Conservation (phyloP, 2,329 filamentous ascomycete genomes). For the Reticulascus tulasneorum region DNA sequence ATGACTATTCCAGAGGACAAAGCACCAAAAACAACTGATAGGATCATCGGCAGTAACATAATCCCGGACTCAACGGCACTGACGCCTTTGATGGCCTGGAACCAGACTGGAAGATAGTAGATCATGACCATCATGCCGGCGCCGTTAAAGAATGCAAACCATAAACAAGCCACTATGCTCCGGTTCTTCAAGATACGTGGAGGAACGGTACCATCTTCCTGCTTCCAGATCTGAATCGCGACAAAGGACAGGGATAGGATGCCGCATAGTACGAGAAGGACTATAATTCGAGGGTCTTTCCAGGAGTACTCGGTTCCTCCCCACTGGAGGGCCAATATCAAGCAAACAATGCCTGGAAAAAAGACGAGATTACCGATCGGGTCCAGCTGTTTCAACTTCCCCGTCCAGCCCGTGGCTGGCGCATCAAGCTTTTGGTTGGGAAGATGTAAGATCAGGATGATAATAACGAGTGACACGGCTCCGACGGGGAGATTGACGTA, state of each 20-base stretch:
- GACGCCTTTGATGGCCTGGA: conserved; percentile 38
- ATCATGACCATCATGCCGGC: conserved; percentile 47
- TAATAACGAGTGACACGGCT: conserved; percentile 38
- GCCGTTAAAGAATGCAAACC: conserved; percentile 42
- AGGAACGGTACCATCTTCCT: conserved; percentile 37
- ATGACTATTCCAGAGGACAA: conserved; percentile 28
- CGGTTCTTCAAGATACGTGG: conserved; percentile 35
- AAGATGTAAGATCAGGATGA: conserved; percentile 22
- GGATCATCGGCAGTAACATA: conserved; percentile 33
- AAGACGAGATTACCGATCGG: conserved; percentile 10
- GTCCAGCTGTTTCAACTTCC: conserved; percentile 18
- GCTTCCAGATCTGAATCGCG: conserved; percentile 28
- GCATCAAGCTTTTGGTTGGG: neutral
- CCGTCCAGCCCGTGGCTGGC: neutral
- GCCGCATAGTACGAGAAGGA: conserved; percentile 37
- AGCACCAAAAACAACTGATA: conserved; percentile 30
- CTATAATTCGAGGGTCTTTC: conserved; percentile 22
- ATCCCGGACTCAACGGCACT: conserved; percentile 34
- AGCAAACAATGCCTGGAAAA: conserved; percentile 24
- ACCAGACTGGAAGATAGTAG: conserved; percentile 42
- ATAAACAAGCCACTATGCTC: conserved; percentile 38
- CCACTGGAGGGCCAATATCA: conserved; percentile 41
- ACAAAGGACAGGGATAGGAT: conserved; percentile 42
- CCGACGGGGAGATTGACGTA: conserved; percentile 57
- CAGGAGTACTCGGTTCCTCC: conserved; percentile 26